These are phyloP conservation scores for Ogataea dorogensis DNA, from an alignment of 805 yeast species.

Conservation along the genomic window DNA sequence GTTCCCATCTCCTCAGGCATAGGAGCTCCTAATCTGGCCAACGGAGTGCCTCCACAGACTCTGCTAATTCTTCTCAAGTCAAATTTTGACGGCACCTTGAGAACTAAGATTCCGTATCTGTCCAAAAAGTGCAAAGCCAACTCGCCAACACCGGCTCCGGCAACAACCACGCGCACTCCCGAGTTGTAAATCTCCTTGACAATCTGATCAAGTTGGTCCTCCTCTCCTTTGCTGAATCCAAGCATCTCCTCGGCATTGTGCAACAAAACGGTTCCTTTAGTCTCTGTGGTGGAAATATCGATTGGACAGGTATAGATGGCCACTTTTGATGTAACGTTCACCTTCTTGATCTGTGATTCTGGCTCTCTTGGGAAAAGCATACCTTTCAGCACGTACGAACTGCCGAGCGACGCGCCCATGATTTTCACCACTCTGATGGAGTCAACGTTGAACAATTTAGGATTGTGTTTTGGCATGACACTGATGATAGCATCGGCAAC, in stretches of 20 bases:
- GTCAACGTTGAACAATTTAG: conserved; percentile 79
- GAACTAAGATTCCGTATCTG: conserved; percentile 77
- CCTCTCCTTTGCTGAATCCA: conserved; percentile 95
- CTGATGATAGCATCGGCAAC: conserved; percentile 82
- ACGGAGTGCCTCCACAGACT: conserved; percentile 96
- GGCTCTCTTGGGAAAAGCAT: conserved; percentile 98
- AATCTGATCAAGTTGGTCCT: conserved; percentile 82
- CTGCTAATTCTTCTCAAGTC: conserved; percentile 91
- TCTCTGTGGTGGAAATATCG: conserved; percentile 95
- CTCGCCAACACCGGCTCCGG: conserved; percentile 94
- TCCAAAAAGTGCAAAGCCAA: conserved; percentile 90
- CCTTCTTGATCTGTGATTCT: conserved; percentile 80
- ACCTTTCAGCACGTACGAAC: conserved; percentile 84
- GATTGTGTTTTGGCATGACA: conserved; percentile 69
- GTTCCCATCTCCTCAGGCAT: conserved; percentile 91
- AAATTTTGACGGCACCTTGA: conserved; percentile 90
- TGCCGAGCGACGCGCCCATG: conserved; percentile 81
- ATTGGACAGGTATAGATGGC: conserved; percentile 93
- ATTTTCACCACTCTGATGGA: conserved; percentile 93
- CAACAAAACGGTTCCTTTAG: conserved; percentile 93
- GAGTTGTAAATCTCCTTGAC: conserved; percentile 79
- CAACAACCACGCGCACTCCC: conserved; percentile 85
- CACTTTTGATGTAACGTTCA: conserved; percentile 67
- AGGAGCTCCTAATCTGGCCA: conserved; percentile 92
- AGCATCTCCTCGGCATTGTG: conserved; percentile 97